A percentile compares a stretch with the other conserved stretches of the same genome.
Conservation (phyloP, 257 asterid genomes). For the Parsonsia alboflavescens region DNA sequence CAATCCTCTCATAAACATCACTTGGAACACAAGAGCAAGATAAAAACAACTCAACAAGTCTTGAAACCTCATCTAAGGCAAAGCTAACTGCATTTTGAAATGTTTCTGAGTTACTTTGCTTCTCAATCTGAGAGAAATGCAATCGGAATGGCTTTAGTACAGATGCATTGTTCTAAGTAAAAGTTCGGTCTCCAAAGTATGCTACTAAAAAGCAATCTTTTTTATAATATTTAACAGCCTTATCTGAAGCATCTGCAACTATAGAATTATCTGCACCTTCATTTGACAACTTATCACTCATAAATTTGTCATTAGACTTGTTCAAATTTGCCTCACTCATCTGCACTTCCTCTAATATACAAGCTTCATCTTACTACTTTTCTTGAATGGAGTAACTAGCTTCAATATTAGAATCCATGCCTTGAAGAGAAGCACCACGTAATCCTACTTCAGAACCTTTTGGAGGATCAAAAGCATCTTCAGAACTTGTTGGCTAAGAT, state of each 20-base stretch:
- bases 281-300: background rate
- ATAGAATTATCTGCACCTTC: background rate
- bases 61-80: slow-evolving; percentile 80
- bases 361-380: slow-evolving; percentile 23
- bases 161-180: slow-evolving; percentile 91
- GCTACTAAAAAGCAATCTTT: slow-evolving; percentile 85
- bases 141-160: slow-evolving; percentile 68
- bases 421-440: slow-evolving; percentile 11
- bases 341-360: background rate
- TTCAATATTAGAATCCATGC: slow-evolving; percentile 11
- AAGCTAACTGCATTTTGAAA: slow-evolving; percentile 69
- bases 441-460: slow-evolving; percentile 22
- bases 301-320: background rate
- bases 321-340: background rate
- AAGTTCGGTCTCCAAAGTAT: slow-evolving; percentile 87
- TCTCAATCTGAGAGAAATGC: slow-evolving; percentile 67
- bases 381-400: slow-evolving; percentile 17
- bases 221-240: slow-evolving; percentile 63
- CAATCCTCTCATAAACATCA: slow-evolving; percentile 43
- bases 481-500: no score
- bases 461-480: no score
- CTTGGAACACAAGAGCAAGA: slow-evolving; percentile 65
- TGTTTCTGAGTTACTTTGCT: slow-evolving; percentile 71
- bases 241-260: slow-evolving; percentile 68
- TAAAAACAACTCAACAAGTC: slow-evolving; percentile 75